A percentile compares a stretch with the other conserved stretches of the same genome.
Evolutionary conservation across 2,329 filamentous ascomycete genomes (phyloP).

Genomic region (Apiospora hydei): DNA sequence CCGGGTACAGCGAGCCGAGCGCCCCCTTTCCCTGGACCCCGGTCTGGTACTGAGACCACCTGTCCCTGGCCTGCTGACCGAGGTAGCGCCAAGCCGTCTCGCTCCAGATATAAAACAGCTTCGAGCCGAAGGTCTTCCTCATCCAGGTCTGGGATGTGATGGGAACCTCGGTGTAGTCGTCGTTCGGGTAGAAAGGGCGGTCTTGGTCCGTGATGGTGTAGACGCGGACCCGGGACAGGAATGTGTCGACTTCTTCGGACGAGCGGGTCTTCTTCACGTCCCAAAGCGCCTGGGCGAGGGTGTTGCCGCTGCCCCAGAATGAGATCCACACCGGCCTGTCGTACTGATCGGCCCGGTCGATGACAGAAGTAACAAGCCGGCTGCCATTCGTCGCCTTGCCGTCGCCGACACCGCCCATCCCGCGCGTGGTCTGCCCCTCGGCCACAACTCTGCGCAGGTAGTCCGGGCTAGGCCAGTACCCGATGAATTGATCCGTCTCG

Average conservation of each 20-base stretch:
- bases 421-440: not conserved
- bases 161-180: not conserved
- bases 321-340: slow-evolving; percentile 9
- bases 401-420: slow-evolving; percentile 16
- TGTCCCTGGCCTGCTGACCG: not conserved
- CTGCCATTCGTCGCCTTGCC: slow-evolving; percentile 5
- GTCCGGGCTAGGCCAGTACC: slow-evolving; percentile 12
- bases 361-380: not conserved
- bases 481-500: slow-evolving; percentile 2
- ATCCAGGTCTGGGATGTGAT: slow-evolving; percentile 2
- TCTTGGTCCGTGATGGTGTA: not conserved
- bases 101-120: slow-evolving; percentile 17
- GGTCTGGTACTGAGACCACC: not conserved
- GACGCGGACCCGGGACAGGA: not conserved
- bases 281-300: slow-evolving; percentile 17
- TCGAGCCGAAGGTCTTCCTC: not conserved
- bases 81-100: not conserved
- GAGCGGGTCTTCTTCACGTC: not conserved
- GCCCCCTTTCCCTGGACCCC: not conserved
- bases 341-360: not conserved
- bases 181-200: not conserved
- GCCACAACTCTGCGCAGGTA: not conserved
- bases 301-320: slow-evolving; percentile 20
- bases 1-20: slow-evolving; percentile 4
- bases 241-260: not conserved